Evolutionary conservation across 1,284 basidiomycete species (phyloP).

Genomic region (Somion occarium): DNA sequence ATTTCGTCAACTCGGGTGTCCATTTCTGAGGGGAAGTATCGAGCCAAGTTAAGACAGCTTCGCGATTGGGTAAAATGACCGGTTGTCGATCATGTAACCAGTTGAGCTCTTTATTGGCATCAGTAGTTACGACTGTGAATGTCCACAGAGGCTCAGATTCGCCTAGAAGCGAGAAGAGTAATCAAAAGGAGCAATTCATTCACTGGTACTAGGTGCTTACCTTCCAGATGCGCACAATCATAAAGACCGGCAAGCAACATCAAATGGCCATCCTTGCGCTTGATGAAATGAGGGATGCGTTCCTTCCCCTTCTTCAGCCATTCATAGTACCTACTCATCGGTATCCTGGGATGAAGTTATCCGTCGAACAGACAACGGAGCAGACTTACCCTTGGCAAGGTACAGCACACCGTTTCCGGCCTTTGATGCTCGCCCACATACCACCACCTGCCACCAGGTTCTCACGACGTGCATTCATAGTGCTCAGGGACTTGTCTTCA

Average conservation of each 20-base stretch:
- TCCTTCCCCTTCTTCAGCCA: slow-evolving; percentile 83
- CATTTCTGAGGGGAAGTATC: slow-evolving; percentile 65
- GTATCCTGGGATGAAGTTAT: not conserved
- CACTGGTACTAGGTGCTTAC: slow-evolving; percentile 34
- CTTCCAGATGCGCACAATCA: slow-evolving; percentile 67
- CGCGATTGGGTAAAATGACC: slow-evolving; percentile 67
- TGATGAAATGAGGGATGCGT: slow-evolving; percentile 78
- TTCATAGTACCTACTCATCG: slow-evolving; percentile 72
- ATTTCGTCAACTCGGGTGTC: slow-evolving; percentile 52
- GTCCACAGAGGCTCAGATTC: slow-evolving; percentile 65
- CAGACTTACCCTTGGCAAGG: slow-evolving; percentile 70
- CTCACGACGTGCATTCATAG: slow-evolving; percentile 89
- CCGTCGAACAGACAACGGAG: slow-evolving; percentile 3
- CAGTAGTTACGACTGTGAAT: slow-evolving; percentile 88
- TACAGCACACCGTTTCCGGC: slow-evolving; percentile 75
- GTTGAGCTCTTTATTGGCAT: slow-evolving; percentile 57
- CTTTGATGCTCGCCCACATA: slow-evolving; percentile 81
- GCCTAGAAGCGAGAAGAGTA: slow-evolving; percentile 31
- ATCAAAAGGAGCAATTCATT: no score
- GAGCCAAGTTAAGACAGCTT: slow-evolving; percentile 74
- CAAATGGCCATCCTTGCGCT: slow-evolving; percentile 59
- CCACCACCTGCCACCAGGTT: slow-evolving; percentile 70
- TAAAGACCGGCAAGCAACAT: slow-evolving; percentile 90
- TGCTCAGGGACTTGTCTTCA: slow-evolving; percentile 65
- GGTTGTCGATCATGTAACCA: slow-evolving; percentile 95